phyloP scores from a whole-genome alignment of 169 alveolate species.

The Ichthyophthirius multifiliis region DNA sequence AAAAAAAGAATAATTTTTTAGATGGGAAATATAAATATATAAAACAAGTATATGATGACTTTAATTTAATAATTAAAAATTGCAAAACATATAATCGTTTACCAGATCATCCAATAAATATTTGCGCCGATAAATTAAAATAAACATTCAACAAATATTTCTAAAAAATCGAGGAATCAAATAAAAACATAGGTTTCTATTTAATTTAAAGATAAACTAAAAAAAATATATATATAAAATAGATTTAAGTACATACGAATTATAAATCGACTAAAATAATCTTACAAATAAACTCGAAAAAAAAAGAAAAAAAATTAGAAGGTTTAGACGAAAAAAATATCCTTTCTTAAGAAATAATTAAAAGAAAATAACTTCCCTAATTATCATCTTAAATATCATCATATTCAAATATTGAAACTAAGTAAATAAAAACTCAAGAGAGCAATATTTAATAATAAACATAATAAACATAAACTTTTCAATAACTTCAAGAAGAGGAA shows the following conservation, averaged over 20 bases:
- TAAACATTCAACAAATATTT: neutral
- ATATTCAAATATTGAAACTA: too few relatives aligned
- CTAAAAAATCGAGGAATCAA: neutral
- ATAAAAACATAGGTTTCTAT: neutral
- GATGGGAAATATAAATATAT: neutral
- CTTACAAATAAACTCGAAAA: neutral
- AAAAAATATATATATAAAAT: neutral
- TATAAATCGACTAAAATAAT: neutral
- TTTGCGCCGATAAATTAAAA: neutral
- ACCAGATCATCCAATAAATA: neutral
- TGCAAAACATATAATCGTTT: neutral
- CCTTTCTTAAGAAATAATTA: too few relatives aligned
- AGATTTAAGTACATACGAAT: neutral
- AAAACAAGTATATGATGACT: neutral
- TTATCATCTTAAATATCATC: too few relatives aligned
- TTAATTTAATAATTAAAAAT: neutral
- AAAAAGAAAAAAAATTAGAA: neutral
- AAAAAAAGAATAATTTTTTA: slow-evolving; percentile 4
- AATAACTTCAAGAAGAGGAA: too few relatives aligned
- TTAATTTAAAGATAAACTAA: neutral
- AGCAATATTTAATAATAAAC: too few relatives aligned
- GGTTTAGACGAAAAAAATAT: neutral
- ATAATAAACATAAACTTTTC: too few relatives aligned
- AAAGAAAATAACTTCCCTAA: too few relatives aligned
- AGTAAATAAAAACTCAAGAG: too few relatives aligned